Conservation (phyloP, 352 stramenopile genomes). For the Pythium aristosporum region DNA sequence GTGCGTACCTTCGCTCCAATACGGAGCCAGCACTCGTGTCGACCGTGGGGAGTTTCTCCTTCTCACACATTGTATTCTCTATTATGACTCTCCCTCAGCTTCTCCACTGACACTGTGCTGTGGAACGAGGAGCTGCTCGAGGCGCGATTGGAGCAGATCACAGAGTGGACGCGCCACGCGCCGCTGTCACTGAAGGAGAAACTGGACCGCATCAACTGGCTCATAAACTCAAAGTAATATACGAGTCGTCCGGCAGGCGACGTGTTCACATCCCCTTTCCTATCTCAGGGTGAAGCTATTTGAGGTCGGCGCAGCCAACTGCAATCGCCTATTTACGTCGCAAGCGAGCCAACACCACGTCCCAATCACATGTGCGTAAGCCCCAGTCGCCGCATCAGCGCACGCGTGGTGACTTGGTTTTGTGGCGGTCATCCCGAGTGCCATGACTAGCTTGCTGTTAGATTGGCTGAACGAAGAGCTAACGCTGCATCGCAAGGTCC, state of each 20-base stretch:
- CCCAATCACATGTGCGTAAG: not conserved
- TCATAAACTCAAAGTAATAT: conserved; percentile 52
- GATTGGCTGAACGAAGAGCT: conserved; percentile 74
- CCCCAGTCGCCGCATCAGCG: not conserved
- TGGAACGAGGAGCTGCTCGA: conserved; percentile 69
- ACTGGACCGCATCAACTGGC: conserved; percentile 63
- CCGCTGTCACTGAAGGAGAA: conserved; percentile 59
- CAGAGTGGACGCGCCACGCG: conserved; percentile 53
- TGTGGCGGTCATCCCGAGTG: not conserved
- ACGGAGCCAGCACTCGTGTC: not conserved
- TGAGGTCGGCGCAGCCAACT: not conserved
- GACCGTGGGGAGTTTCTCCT: not conserved
- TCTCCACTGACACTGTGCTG: conserved; percentile 70
- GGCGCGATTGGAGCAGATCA: conserved; percentile 61
- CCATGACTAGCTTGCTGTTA: conserved; percentile 61
- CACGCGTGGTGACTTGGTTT: not conserved
- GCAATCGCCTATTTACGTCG: conserved; percentile 1
- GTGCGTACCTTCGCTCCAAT: conserved; percentile 24
- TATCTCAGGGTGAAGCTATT: not conserved
- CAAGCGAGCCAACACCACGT: not conserved
- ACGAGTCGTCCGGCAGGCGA: conserved; percentile 24
- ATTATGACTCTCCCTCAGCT: conserved; percentile 28
- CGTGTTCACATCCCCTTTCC: not conserved
- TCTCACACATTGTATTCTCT: not conserved
- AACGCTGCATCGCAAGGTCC: conserved; percentile 41